phyloP scores from a whole-genome alignment of 805 yeast species.

The Danielozyma ontarioensis region DNA sequence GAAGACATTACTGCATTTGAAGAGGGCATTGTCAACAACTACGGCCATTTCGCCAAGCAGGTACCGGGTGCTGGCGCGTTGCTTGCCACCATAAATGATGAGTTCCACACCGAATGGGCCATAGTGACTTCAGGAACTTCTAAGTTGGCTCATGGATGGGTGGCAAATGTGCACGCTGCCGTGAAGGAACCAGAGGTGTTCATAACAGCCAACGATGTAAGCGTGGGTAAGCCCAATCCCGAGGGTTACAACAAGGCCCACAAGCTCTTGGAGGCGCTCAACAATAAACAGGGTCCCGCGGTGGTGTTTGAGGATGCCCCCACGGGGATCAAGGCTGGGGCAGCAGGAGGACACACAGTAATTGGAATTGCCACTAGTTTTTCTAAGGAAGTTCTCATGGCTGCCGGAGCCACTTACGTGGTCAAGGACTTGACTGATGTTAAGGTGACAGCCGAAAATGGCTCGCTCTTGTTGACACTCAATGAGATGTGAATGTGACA shows the following conservation, averaged over 20 bases:
- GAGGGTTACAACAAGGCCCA: slow-evolving; percentile 12
- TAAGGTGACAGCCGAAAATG: neutral
- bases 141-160: slow-evolving; percentile 15
- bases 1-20: slow-evolving; percentile 7
- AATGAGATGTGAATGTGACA: neutral
- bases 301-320: slow-evolving; percentile 19
- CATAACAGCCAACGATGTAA: slow-evolving; percentile 16
- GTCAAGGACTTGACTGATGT: slow-evolving; percentile 12
- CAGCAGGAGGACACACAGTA: slow-evolving; percentile 13
- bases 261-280: slow-evolving; percentile 1
- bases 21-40: slow-evolving; percentile 8
- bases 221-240: slow-evolving; percentile 15
- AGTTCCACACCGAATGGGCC: slow-evolving; percentile 10
- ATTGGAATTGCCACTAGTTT: slow-evolving; percentile 16
- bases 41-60: slow-evolving; percentile 12
- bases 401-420: slow-evolving; percentile 14
- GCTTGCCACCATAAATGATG: slow-evolving; percentile 3
- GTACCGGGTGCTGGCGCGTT: slow-evolving; percentile 9
- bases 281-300: slow-evolving; percentile 2
- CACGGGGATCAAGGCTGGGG: slow-evolving; percentile 14
- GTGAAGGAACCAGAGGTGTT: slow-evolving; percentile 9
- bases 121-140: slow-evolving; percentile 16
- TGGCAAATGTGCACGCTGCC: slow-evolving; percentile 5
- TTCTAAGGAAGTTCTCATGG: slow-evolving; percentile 7
- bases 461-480: neutral